Conservation (phyloP, 2,329 filamentous ascomycete species). For the Didymella pomorum region DNA sequence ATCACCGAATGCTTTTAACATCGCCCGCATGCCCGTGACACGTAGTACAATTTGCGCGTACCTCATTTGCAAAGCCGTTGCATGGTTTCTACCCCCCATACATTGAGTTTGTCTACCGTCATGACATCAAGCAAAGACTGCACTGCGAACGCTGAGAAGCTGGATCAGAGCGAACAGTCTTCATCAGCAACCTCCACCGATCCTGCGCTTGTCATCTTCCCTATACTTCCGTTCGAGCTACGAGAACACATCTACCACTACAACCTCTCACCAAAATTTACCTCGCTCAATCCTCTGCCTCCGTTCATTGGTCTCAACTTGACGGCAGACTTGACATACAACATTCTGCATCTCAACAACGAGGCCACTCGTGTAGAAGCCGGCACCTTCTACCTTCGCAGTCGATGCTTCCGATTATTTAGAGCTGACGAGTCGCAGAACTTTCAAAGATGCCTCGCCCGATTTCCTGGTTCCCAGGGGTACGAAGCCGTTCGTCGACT, state of each 20-base stretch:
- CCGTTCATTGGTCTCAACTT: background rate
- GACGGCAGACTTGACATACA: background rate
- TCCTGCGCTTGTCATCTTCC: background rate
- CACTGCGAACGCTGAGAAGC: too few species aligned
- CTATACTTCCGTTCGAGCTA: background rate
- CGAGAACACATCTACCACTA: background rate
- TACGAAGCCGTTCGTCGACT: background rate
- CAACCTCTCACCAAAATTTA: background rate
- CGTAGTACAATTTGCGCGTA: too few species aligned
- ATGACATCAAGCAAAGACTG: too few species aligned
- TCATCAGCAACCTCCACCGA: too few species aligned
- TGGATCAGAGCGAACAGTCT: too few species aligned
- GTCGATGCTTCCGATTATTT: background rate
- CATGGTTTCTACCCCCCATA: too few species aligned
- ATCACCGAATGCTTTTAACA: too few species aligned
- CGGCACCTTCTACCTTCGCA: conserved; percentile 2
- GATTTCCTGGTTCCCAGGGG: background rate
- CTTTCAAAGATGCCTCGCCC: background rate
- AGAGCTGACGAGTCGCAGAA: background rate
- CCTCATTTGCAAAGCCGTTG: too few species aligned
- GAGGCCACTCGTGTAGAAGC: background rate
- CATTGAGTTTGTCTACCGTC: too few species aligned
- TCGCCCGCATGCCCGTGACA: too few species aligned
- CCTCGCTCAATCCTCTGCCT: background rate
- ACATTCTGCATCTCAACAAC: background rate